Conservation (phyloP, 2,329 filamentous ascomycete genomes). For the Aureobasidium sp. region DNA sequence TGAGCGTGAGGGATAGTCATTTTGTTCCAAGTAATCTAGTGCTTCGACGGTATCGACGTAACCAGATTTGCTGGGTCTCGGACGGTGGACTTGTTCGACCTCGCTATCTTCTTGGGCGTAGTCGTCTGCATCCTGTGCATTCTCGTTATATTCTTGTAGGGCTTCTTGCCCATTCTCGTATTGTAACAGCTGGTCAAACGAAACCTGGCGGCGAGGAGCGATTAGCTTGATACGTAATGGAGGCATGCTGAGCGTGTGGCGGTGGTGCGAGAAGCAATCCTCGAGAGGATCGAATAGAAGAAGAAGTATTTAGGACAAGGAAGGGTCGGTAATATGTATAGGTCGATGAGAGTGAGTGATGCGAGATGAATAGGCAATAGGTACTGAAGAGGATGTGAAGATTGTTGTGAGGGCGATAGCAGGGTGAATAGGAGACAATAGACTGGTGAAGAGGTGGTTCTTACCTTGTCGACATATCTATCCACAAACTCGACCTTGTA, state of each 20-base stretch:
- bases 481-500: constrained; percentile 40
- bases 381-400: not conserved
- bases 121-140: constrained; percentile 1
- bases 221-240: constrained; percentile 10
- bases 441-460: constrained; percentile 21
- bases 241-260: not conserved
- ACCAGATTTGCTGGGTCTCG: constrained; percentile 1
- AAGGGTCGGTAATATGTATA: too few species aligned
- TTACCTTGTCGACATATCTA: constrained; percentile 35
- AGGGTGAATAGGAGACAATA: not conserved
- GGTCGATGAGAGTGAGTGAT: not conserved
- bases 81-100: not conserved
- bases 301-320: not conserved
- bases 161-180: constrained; percentile 43
- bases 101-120: constrained; percentile 19
- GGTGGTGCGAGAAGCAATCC: not conserved
- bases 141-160: constrained; percentile 35
- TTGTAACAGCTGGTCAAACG: constrained; percentile 38
- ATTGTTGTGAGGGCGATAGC: not conserved
- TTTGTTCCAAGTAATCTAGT: not conserved
- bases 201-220: constrained; percentile 32
- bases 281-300: not conserved
- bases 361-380: not conserved
- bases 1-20: constrained; percentile 21
- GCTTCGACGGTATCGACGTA: constrained; percentile 7